Conservation (phyloP, 2,329 filamentous ascomycete species). For the Colletotrichum sp. region DNA sequence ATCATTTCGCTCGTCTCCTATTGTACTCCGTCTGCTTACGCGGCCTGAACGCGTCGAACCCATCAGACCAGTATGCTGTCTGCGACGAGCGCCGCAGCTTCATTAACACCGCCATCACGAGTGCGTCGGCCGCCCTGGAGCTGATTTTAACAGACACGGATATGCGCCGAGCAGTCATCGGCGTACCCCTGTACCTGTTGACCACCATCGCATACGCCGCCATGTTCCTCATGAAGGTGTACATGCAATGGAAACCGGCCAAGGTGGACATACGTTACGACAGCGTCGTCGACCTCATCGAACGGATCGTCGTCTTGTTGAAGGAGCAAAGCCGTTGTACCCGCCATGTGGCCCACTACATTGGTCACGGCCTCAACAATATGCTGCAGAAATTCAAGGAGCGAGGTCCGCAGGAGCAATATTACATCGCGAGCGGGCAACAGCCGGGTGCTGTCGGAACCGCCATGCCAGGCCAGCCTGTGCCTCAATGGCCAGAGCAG, state of each 20-base stretch:
- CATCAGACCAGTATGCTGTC: slow-evolving; percentile 41
- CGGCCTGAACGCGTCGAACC: slow-evolving; percentile 26
- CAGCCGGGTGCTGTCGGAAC: background rate
- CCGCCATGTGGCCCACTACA: slow-evolving; percentile 33
- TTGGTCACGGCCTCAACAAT: slow-evolving; percentile 30
- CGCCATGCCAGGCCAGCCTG: background rate
- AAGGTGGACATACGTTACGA: slow-evolving; percentile 32
- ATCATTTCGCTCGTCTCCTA: slow-evolving; percentile 55
- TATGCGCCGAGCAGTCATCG: slow-evolving; percentile 34
- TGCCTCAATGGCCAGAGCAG: slow-evolving; percentile 6
- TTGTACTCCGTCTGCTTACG: slow-evolving; percentile 54
- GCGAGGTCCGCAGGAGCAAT: slow-evolving; percentile 14
- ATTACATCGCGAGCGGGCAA: background rate
- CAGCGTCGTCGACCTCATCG: slow-evolving; percentile 31
- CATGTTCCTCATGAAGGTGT: slow-evolving; percentile 37
- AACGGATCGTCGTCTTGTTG: slow-evolving; percentile 28
- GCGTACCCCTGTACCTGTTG: slow-evolving; percentile 35
- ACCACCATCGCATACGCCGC: slow-evolving; percentile 36
- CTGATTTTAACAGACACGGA: slow-evolving; percentile 34
- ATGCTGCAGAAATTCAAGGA: slow-evolving; percentile 34
- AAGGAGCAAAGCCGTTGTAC: slow-evolving; percentile 26
- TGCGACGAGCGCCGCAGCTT: slow-evolving; percentile 49
- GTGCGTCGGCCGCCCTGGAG: slow-evolving; percentile 32
- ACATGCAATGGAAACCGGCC: slow-evolving; percentile 32
- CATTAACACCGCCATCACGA: slow-evolving; percentile 44